A percentile compares a stretch with the other conserved stretches of the same genome.
phyloP scores from a whole-genome alignment of 2,329 filamentous ascomycete genomes.

The Monilinia polystroma region DNA sequence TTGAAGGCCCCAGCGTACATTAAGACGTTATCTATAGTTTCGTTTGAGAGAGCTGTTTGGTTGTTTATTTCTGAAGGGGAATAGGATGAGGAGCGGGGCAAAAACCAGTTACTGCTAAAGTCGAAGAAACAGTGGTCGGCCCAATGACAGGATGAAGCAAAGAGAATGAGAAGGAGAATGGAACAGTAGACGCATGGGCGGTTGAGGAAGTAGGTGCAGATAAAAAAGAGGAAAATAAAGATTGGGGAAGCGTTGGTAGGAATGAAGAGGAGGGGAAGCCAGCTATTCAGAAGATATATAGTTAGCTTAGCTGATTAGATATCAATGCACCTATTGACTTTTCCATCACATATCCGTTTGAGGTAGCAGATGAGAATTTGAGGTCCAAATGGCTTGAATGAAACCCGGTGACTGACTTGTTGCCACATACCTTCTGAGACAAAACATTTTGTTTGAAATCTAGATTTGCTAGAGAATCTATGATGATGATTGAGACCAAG shows the following conservation, averaged over 20 bases:
- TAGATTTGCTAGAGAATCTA: neutral
- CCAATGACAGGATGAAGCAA: slow-evolving; percentile 88
- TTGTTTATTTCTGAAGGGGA: slow-evolving; percentile 33
- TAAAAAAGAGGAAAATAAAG: slow-evolving; percentile 85
- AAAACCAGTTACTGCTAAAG: slow-evolving; percentile 87
- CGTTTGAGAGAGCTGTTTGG: slow-evolving; percentile 32
- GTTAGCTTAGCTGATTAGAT: slow-evolving; percentile 8
- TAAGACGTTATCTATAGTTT: slow-evolving; percentile 41
- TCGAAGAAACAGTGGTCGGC: slow-evolving; percentile 91
- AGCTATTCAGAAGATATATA: slow-evolving; percentile 50
- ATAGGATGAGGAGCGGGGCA: slow-evolving; percentile 55
- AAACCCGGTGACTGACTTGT: neutral
- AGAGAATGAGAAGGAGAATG: slow-evolving; percentile 89
- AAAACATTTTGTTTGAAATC: slow-evolving; percentile 52
- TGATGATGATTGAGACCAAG: neutral
- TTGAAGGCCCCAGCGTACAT: slow-evolving; percentile 52
- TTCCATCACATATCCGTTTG: neutral
- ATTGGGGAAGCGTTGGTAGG: slow-evolving; percentile 81
- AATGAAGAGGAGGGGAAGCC: slow-evolving; percentile 85
- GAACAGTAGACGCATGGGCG: slow-evolving; percentile 98
- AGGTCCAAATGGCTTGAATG: neutral
- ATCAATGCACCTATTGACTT: neutral
- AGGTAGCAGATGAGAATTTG: neutral
- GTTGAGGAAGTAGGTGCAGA: slow-evolving; percentile 94
- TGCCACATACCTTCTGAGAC: slow-evolving; percentile 54